These are phyloP conservation scores for Acanthamoeba castellanii DNA, from an alignment of 208 protist genomes.

Conservation along the genomic window DNA sequence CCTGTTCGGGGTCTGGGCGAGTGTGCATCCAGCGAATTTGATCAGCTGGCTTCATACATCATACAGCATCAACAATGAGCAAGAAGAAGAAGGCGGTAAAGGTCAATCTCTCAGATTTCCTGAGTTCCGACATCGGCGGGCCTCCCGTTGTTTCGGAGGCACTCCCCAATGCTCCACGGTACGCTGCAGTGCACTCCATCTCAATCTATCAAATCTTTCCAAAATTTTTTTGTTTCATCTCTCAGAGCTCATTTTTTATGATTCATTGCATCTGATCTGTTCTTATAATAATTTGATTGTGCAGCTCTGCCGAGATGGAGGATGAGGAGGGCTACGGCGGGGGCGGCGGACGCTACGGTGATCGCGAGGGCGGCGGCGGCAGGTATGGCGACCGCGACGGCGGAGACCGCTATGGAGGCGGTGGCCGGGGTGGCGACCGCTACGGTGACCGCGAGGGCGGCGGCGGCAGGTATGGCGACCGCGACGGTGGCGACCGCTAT, in stretches of 20 bases:
- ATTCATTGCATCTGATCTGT: neutral
- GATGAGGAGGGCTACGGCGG: neutral
- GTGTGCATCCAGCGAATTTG: neutral
- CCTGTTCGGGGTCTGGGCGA: no score
- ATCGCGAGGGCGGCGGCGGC: neutral
- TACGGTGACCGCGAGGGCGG: no score
- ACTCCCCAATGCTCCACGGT: slow-evolving; percentile 37
- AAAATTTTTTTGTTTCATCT: no score
- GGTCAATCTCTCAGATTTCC: slow-evolving; percentile 7
- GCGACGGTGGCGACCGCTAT: no score
- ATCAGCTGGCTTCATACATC: no score
- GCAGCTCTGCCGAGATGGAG: neutral
- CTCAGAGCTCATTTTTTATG: neutral
- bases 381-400: slow-evolving; percentile 2
- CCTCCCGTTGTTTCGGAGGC: neutral
- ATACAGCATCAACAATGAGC: slow-evolving; percentile 23
- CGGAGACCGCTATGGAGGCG: no score
- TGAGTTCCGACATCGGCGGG: slow-evolving; percentile 32
- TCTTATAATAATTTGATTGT: neutral
- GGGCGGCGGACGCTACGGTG: neutral
- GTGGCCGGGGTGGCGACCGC: no score
- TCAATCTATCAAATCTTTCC: neutral
- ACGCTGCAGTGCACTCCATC: neutral
- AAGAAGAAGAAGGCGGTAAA: slow-evolving; percentile 63
- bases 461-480: no score